phyloP scores from a whole-genome alignment of 2,329 filamentous ascomycete species.

The Hirsutella minnesotensis region DNA sequence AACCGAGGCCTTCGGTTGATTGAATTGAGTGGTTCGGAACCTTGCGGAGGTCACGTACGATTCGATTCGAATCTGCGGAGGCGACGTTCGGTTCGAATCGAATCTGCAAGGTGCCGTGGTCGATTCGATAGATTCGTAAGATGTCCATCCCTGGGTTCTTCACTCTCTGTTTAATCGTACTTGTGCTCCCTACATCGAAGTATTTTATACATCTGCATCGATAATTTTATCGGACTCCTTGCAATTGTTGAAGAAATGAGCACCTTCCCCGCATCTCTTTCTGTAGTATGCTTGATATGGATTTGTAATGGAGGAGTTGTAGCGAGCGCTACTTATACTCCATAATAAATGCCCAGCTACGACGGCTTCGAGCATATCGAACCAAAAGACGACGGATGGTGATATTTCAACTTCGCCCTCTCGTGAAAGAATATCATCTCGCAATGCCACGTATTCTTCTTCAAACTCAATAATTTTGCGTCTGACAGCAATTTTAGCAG shows the following conservation, averaged over 20 bases:
- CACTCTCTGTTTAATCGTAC: too few relatives aligned
- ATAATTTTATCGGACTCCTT: not conserved
- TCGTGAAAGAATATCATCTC: not conserved
- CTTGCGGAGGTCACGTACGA: too few relatives aligned
- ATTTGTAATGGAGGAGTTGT: not conserved
- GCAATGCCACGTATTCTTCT: not conserved
- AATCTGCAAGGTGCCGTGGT: too few relatives aligned
- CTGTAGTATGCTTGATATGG: not conserved
- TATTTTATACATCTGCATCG: too few relatives aligned
- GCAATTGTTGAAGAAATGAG: not conserved
- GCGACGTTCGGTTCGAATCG: too few relatives aligned
- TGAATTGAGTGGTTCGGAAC: too few relatives aligned
- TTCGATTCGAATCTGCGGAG: too few relatives aligned
- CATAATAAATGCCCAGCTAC: not conserved
- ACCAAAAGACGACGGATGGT: not conserved
- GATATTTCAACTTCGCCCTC: not conserved
- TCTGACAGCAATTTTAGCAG: not conserved
- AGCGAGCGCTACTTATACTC: not conserved
- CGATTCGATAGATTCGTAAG: too few relatives aligned
- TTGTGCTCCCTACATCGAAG: too few relatives aligned
- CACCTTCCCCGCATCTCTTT: not conserved
- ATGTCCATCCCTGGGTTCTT: too few relatives aligned
- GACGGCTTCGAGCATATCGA: not conserved
- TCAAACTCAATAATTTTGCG: not conserved
- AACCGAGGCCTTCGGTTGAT: too few relatives aligned